These are phyloP conservation scores for Xylariaceae sp. DNA, from an alignment of 2,329 filamentous ascomycete genomes.

Conservation along the genomic window DNA sequence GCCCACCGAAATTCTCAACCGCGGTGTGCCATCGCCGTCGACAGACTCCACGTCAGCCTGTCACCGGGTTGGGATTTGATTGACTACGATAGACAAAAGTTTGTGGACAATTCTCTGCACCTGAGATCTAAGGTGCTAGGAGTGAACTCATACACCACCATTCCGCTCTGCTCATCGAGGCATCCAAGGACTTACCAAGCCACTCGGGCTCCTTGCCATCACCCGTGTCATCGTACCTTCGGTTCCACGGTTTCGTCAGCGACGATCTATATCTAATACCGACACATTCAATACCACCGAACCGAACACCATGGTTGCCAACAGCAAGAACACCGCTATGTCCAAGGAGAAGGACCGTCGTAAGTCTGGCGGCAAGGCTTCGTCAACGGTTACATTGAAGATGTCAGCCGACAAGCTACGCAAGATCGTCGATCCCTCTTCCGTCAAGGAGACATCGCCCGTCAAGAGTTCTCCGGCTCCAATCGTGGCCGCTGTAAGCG, in stretches of 20 bases:
- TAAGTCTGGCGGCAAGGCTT: conserved; percentile 36
- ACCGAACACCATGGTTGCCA: conserved; percentile 33
- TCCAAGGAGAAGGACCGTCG: conserved; percentile 44
- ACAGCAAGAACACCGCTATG: conserved; percentile 32
- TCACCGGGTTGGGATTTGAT: too few species aligned
- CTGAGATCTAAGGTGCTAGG: too few species aligned
- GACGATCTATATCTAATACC: conserved; percentile 11
- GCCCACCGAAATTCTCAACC: too few species aligned
- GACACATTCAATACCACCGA: conserved; percentile 8
- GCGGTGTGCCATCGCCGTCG: too few species aligned
- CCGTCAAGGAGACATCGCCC: conserved; percentile 42
- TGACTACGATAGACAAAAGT: too few species aligned
- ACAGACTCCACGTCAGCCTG: too few species aligned
- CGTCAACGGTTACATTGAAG: conserved; percentile 49
- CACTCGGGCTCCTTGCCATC: too few species aligned
- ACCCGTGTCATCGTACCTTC: conserved; percentile 3
- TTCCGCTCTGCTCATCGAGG: too few species aligned
- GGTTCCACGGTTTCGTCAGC: conserved; percentile 6
- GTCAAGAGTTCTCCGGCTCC: conserved; percentile 45
- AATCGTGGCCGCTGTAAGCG: conserved; percentile 36
- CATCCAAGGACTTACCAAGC: too few species aligned
- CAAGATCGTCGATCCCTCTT: conserved; percentile 43
- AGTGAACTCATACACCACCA: too few species aligned
- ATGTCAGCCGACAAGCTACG: conserved; percentile 49
- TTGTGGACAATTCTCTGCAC: too few species aligned